Conservation (phyloP, 2,329 filamentous ascomycete species). For the Botrytis squamosa region DNA sequence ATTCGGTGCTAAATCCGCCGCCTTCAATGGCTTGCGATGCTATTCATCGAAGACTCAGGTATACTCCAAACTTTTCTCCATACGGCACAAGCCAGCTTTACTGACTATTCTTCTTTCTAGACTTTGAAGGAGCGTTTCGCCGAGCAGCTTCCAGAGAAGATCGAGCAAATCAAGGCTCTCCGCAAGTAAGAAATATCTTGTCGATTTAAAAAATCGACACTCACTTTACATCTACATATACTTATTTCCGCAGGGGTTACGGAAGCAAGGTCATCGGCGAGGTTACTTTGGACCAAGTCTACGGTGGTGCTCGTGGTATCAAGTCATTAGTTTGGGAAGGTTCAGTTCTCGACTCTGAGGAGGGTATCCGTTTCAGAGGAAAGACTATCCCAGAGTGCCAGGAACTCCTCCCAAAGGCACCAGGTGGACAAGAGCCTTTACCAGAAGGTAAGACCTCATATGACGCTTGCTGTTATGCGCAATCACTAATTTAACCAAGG, state of each 20-base stretch:
- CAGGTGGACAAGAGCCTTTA: slow-evolving; percentile 93
- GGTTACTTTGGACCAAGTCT: slow-evolving; percentile 98
- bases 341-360: slow-evolving; percentile 95
- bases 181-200: slow-evolving; percentile 68
- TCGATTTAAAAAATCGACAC: neutral
- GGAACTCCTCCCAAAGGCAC: slow-evolving; percentile 93
- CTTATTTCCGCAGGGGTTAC: slow-evolving; percentile 65
- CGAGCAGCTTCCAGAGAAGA: slow-evolving; percentile 90
- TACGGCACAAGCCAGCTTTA: slow-evolving; percentile 30
- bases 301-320: slow-evolving; percentile 98
- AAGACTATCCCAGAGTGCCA: slow-evolving; percentile 99
- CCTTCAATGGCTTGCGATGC: slow-evolving; percentile 81
- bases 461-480: neutral
- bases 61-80: slow-evolving; percentile 39
- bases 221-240: slow-evolving; percentile 23
- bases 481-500: slow-evolving; percentile 46
- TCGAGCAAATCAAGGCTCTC: slow-evolving; percentile 99
- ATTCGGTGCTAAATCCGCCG: slow-evolving; percentile 66
- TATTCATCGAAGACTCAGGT: slow-evolving; percentile 94
- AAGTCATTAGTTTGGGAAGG: slow-evolving; percentile 99
- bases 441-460: slow-evolving; percentile 67
- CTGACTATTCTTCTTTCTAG: slow-evolving; percentile 47
- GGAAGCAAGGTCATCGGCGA: slow-evolving; percentile 95
- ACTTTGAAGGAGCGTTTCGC: slow-evolving; percentile 98
- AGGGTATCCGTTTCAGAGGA: slow-evolving; percentile 99